Percentiles rank a stretch among this genome's conserved stretches.
These are phyloP conservation scores for Zalerion maritima DNA, from an alignment of 495 filamentous ascomycete genomes.

Conservation along the genomic window DNA sequence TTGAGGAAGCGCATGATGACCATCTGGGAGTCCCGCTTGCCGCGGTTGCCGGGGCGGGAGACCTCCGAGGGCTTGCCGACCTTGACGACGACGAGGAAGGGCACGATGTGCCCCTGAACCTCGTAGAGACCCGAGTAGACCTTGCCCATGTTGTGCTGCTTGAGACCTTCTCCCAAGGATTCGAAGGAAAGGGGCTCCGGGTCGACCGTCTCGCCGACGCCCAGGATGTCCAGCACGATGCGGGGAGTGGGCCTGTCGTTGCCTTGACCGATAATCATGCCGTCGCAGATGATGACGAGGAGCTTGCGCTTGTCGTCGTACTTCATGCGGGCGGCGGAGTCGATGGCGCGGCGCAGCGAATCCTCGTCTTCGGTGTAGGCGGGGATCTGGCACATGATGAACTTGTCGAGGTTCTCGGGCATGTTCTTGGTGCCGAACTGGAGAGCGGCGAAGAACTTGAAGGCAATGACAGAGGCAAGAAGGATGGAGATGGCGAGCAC, in stretches of 20 bases:
- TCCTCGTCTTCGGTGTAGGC: slow-evolving; percentile 98
- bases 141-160: slow-evolving; percentile 99
- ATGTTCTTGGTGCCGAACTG: slow-evolving; percentile 85
- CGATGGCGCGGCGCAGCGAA: slow-evolving; percentile 87
- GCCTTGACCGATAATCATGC: slow-evolving; percentile 98
- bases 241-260: slow-evolving; percentile 92
- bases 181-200: slow-evolving; percentile 98
- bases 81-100: slow-evolving; percentile 94
- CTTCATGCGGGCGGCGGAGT: slow-evolving; percentile 86
- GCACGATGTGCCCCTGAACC: slow-evolving; percentile 93
- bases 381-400: slow-evolving; percentile 93
- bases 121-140: slow-evolving; percentile 97
- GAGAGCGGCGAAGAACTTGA: slow-evolving; percentile 94
- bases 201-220: slow-evolving; percentile 83
- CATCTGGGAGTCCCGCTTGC: slow-evolving; percentile 99
- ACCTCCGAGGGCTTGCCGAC: slow-evolving; percentile 95
- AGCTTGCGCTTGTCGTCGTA: slow-evolving; percentile 99
- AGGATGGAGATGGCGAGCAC: slow-evolving; percentile 80
- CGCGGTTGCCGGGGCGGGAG: slow-evolving; percentile 89
- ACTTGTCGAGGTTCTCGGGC: slow-evolving; percentile 94
- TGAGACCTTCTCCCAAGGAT: slow-evolving; percentile 86
- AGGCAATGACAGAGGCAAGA: slow-evolving; percentile 64
- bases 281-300: slow-evolving; percentile 85
- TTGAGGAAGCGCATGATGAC: slow-evolving; percentile 96
- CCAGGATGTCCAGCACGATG: slow-evolving; percentile 94